Percentiles rank a stretch among this genome's conserved stretches.
Conservation (phyloP, 78 protist species). For the Cyanophora paradoxa region DNA sequence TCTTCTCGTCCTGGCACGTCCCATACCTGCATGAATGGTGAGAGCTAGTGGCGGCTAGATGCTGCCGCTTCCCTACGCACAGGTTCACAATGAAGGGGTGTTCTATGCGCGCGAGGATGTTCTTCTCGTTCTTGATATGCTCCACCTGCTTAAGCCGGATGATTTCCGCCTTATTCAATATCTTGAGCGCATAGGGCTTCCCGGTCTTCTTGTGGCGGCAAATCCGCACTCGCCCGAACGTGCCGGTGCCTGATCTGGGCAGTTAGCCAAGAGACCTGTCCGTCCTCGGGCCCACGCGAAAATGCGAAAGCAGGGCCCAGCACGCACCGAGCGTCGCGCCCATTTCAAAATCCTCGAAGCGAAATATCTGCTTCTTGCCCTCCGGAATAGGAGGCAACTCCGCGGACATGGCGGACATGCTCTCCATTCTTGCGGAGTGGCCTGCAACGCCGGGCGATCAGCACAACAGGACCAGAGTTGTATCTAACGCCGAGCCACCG, state of each 20-base stretch:
- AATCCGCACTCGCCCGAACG: slow-evolving; percentile 41
- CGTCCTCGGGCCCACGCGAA: no score
- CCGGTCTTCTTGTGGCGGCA: neutral
- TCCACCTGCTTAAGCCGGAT: slow-evolving; percentile 34
- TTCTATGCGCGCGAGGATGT: neutral
- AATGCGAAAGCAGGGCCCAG: no score
- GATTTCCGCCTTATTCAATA: slow-evolving; percentile 29
- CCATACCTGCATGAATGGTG: slow-evolving; percentile 23
- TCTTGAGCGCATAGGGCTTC: slow-evolving; percentile 35
- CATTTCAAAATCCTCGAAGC: no score
- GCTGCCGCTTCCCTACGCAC: neutral
- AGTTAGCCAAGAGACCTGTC: no score
- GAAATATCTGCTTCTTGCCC: no score
- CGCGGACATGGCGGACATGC: no score
- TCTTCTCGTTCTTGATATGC: slow-evolving; percentile 39
- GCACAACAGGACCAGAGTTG: no score
- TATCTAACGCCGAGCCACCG: no score
- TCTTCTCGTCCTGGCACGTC: slow-evolving; percentile 3
- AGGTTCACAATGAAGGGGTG: slow-evolving; percentile 45
- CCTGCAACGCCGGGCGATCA: no score
- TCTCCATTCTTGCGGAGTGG: no score
- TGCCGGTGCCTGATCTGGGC: slow-evolving; percentile 53
- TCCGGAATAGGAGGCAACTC: no score
- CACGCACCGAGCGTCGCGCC: no score
- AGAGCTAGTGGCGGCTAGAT: neutral